phyloP scores from a whole-genome alignment of 2,329 filamentous ascomycete species.

The Biscogniauxia sp. region DNA sequence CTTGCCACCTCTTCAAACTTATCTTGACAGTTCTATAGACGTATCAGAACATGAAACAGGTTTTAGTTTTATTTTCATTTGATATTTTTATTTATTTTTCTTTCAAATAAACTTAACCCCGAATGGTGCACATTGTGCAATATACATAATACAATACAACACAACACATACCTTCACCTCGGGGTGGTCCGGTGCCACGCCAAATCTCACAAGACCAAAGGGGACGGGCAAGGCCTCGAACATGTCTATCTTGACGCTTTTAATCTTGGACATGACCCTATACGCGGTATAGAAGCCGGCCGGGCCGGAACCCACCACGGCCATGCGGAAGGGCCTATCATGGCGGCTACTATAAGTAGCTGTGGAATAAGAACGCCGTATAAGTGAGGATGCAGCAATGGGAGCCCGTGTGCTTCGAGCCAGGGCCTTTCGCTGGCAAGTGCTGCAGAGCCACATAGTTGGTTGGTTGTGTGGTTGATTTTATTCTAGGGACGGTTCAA shows the following conservation, averaged over 20 bases:
- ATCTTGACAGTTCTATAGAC: conserved; percentile 80
- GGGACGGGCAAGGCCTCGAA: conserved; percentile 92
- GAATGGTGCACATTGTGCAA: neutral
- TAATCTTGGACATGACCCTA: conserved; percentile 73
- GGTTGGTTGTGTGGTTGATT: conserved; percentile 12
- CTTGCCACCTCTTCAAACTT: conserved; percentile 87
- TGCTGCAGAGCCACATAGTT: conserved; percentile 29
- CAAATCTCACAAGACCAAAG: conserved; percentile 87
- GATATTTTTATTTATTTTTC: no score
- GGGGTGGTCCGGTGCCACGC: conserved; percentile 96
- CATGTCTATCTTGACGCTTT: conserved; percentile 81
- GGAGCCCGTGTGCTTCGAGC: neutral
- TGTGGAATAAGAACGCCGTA: conserved; percentile 25
- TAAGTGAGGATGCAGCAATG: conserved; percentile 6
- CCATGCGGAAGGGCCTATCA: conserved; percentile 68
- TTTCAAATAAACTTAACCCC: neutral
- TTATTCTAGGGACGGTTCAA: neutral
- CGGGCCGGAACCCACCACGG: conserved; percentile 88
- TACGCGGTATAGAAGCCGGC: conserved; percentile 95
- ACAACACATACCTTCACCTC: conserved; percentile 78
- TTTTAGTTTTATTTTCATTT: no score
- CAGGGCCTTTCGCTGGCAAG: conserved; percentile 23
- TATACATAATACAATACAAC: conserved; percentile 9
- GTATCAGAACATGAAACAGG: neutral
- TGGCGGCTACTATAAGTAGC: conserved; percentile 17